A percentile compares a stretch with the other conserved stretches of the same genome.
Conservation (phyloP, 768 basidiomycete species). For the Lentinula sp. region DNA sequence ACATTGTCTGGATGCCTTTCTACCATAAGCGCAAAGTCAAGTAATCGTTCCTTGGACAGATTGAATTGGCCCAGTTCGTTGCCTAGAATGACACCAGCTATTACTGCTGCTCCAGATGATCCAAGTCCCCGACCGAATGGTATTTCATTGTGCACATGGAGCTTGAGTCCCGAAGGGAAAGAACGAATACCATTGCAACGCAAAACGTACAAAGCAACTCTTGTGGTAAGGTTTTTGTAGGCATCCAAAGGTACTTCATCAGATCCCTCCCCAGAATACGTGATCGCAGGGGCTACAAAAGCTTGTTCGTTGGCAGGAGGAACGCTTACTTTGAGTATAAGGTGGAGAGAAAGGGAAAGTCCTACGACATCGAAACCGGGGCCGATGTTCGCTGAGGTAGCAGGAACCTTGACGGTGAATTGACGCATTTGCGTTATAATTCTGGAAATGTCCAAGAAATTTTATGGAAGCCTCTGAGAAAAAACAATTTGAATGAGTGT, state of each 20-base stretch:
- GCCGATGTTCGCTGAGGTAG: constrained; percentile 98
- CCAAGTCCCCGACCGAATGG: constrained; percentile 97
- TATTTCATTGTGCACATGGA: constrained; percentile 87
- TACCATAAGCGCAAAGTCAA: constrained; percentile 98
- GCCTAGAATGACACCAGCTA: constrained; percentile 91
- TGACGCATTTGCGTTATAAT: constrained; percentile 3
- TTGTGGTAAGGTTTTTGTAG: constrained; percentile 95
- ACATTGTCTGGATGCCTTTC: constrained; percentile 99
- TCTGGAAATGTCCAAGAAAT: background rate
- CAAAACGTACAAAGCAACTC: constrained; percentile 96
- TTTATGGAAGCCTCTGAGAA: no score
- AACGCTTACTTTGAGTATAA: constrained; percentile 63
- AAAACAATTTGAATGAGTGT: no score
- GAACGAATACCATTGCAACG: constrained; percentile 72
- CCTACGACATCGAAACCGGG: constrained; percentile 99
- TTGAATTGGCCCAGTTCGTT: constrained; percentile 72
- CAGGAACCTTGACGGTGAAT: constrained; percentile 81
- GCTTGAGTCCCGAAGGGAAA: constrained; percentile 72
- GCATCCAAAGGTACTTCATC: constrained; percentile 88
- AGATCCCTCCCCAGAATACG: constrained; percentile 85
- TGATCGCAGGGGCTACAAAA: constrained; percentile 54
- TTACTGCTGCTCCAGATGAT: constrained; percentile 98
- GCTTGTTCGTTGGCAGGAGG: constrained; percentile 21
- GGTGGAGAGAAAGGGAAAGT: constrained; percentile 85
- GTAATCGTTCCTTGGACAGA: constrained; percentile 64